These are phyloP conservation scores for Backusella tarrabulga DNA, from an alignment of 192 early-diverging fungal genomes.

Conservation along the genomic window DNA sequence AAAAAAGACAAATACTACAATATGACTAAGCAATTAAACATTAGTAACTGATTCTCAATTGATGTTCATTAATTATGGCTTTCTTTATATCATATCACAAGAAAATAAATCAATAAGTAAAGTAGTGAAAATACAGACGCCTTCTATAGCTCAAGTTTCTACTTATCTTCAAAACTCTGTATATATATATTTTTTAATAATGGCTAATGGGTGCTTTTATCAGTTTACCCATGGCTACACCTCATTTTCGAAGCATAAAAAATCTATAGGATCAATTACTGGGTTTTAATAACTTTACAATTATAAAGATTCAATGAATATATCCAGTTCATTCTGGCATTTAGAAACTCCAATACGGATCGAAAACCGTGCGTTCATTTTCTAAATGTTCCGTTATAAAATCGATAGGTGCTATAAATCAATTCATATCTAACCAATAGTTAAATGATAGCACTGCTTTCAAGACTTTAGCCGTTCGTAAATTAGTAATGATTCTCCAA, in stretches of 20 bases:
- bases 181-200: no score
- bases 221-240: no score
- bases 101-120: no score
- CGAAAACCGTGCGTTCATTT: neutral
- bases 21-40: neutral
- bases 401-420: neutral
- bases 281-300: no score
- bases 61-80: no score
- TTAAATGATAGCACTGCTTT: neutral
- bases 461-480: neutral
- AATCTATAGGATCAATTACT: no score
- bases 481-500: neutral
- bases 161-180: no score
- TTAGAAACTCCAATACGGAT: neutral
- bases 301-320: neutral
- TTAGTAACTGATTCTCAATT: neutral
- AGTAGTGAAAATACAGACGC: no score
- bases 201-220: no score
- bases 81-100: no score
- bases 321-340: neutral
- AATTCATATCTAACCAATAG: neutral
- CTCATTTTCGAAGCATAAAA: no score
- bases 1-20: neutral
- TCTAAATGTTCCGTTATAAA: neutral
- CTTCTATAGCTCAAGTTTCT: no score